Conservation (phyloP, 176 grass and related monocot genomes). For the Oryza nivara region DNA sequence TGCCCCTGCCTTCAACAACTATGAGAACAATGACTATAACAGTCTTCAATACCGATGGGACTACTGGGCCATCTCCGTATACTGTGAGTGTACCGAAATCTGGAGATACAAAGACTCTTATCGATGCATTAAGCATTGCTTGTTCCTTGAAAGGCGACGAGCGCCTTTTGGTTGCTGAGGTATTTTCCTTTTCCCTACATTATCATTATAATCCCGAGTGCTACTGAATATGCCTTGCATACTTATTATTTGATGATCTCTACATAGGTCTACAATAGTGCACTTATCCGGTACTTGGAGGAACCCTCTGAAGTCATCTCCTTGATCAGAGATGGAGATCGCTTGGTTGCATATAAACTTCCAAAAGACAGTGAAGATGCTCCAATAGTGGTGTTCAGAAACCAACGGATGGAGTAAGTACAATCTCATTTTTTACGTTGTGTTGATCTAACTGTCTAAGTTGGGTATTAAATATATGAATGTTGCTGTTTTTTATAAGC, state of each 20-base stretch:
- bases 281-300: conserved; percentile 86
- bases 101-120: conserved; percentile 69
- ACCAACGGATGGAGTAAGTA: conserved; percentile 84
- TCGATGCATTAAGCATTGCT: conserved; percentile 64
- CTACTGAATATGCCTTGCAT: background rate
- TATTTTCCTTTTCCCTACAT: conserved; percentile 45
- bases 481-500: conserved; percentile 12
- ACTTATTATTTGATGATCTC: conserved; percentile 33
- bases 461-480: conserved; percentile 18
- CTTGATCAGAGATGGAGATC: conserved; percentile 89
- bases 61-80: conserved; percentile 62
- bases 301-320: conserved; percentile 82
- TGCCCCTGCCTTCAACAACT: conserved; percentile 85
- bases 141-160: conserved; percentile 79
- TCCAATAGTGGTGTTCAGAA: conserved; percentile 77
- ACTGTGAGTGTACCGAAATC: conserved; percentile 80
- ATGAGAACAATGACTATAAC: conserved; percentile 89
- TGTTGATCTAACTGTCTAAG: background rate
- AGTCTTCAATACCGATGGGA: conserved; percentile 69
- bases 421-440: conserved; percentile 28
- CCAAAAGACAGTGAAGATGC: conserved; percentile 71
- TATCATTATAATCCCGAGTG: conserved; percentile 24
- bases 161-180: conserved; percentile 79
- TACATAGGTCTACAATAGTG: conserved; percentile 75
- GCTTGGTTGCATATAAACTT: conserved; percentile 77